These are phyloP conservation scores for Linanthus parryae DNA, from an alignment of 148 eudicot genomes.

Conservation along the genomic window DNA sequence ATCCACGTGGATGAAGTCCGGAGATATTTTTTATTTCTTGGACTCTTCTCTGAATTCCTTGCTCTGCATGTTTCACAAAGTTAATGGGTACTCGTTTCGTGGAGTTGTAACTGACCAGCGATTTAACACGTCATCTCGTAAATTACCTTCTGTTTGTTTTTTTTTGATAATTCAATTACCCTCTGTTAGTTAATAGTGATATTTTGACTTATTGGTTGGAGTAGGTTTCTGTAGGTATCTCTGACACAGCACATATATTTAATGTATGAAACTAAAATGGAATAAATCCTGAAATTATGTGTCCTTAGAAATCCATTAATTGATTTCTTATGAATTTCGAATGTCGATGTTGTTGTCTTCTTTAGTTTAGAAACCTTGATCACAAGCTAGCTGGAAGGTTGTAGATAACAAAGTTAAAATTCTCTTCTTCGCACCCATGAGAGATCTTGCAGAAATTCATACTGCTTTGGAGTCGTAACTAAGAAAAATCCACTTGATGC, in stretches of 20 bases:
- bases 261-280: too few relatives aligned
- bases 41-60: neutral
- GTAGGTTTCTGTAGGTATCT: neutral
- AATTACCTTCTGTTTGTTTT: too few relatives aligned
- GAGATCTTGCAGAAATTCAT: neutral
- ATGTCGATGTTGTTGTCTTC: neutral
- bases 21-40: too few relatives aligned
- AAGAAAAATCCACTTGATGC: too few relatives aligned
- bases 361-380: neutral
- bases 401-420: neutral
- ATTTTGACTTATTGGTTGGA: too few relatives aligned
- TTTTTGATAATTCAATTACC: too few relatives aligned
- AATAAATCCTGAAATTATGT: too few relatives aligned
- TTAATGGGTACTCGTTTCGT: neutral
- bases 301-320: neutral
- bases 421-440: neutral
- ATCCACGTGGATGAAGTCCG: too few relatives aligned
- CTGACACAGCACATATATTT: neutral
- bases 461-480: too few relatives aligned
- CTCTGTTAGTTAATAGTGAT: too few relatives aligned
- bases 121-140: too few relatives aligned
- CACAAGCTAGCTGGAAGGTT: neutral
- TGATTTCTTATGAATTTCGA: constrained; percentile 3
- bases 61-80: neutral
- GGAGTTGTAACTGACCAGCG: too few relatives aligned